These are phyloP conservation scores for Daldinia vernicosa DNA, from an alignment of 495 filamentous ascomycete genomes.

Conservation along the genomic window DNA sequence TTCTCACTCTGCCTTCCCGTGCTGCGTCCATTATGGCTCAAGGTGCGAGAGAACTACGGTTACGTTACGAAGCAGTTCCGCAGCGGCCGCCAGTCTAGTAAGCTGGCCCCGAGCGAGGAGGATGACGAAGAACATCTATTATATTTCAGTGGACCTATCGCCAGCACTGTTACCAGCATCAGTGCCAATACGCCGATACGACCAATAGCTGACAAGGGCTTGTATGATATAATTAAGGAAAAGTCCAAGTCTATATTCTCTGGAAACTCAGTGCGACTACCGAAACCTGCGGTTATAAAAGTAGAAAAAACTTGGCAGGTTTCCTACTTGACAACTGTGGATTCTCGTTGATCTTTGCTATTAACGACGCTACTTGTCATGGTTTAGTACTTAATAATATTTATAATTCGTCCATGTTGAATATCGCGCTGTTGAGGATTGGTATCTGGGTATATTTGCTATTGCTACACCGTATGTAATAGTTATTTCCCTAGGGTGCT, in stretches of 20 bases:
- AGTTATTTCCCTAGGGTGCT: not conserved
- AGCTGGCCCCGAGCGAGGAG: not conserved
- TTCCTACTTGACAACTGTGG: constrained; percentile 12
- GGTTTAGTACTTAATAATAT: not conserved
- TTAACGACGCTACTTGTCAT: not conserved
- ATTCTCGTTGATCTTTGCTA: not conserved
- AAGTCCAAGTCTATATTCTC: not conserved
- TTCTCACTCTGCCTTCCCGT: constrained; percentile 25
- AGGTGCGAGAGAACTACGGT: not conserved
- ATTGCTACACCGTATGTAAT: too few species aligned
- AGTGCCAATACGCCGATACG: not conserved
- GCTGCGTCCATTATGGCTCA: constrained; percentile 14
- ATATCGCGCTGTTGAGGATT: too few species aligned
- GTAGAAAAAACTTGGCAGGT: constrained; percentile 21
- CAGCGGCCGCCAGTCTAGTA: not conserved
- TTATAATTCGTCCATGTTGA: not conserved
- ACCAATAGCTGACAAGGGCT: not conserved
- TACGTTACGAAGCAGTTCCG: not conserved
- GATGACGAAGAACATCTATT: not conserved
- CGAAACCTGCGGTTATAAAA: not conserved
- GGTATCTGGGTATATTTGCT: too few species aligned
- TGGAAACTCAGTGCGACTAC: not conserved
- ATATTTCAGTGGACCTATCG: not conserved
- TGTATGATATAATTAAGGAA: not conserved
- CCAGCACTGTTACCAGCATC: not conserved